Evolutionary conservation across 2,329 filamentous ascomycete species (phyloP), one percentile per base, ranked within the genome.

Genomic region (Xylaria sp.): DNA sequence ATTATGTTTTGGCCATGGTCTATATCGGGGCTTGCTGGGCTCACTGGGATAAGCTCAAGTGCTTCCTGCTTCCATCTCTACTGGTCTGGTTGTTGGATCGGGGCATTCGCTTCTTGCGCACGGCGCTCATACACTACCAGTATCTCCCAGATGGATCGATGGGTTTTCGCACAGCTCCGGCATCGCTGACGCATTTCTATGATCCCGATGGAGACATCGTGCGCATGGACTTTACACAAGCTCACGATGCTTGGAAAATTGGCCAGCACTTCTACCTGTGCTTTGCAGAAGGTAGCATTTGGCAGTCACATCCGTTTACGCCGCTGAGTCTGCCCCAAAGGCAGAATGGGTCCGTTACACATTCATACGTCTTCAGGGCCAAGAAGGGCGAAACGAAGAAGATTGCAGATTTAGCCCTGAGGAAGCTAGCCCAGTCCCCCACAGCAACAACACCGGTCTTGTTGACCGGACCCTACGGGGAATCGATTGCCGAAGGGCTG

Each of bases 11-110:
- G 2, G 92, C 91, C 11, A 88, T 91, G 81, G 78, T 93, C 4
- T 94, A 93, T 78, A 87, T 94, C 13, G 92, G 90, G 4, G 91
- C 90, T 3, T 91, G 90, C 78, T 93, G 90, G 86, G 91, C 86
- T 0, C 92, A 94, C 76, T 94, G 92, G 92, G 78, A 83, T 59
- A 82, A 89, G 59, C 82, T 94, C 4, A 83, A 86, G 56, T 92
- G 89, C 76, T 93, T 91, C 81, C 84, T 93, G 76, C 83, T 92
- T 53, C 88, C 91, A 0, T 87, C 87, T 0, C 79, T 94, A 5
- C 80, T 87, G 1, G 83, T 93, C 17, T 91, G 91, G 84, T 83
- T 87, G 64, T 71, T 92, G 28, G 92, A 93, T 74, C 86, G 91
- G 7, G 84, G 80, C 0, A 82, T 88, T 10, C 84, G 92, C 6